These are phyloP conservation scores for Colletotrichum sidae DNA, from an alignment of 2,329 filamentous ascomycete genomes.

Conservation along the genomic window DNA sequence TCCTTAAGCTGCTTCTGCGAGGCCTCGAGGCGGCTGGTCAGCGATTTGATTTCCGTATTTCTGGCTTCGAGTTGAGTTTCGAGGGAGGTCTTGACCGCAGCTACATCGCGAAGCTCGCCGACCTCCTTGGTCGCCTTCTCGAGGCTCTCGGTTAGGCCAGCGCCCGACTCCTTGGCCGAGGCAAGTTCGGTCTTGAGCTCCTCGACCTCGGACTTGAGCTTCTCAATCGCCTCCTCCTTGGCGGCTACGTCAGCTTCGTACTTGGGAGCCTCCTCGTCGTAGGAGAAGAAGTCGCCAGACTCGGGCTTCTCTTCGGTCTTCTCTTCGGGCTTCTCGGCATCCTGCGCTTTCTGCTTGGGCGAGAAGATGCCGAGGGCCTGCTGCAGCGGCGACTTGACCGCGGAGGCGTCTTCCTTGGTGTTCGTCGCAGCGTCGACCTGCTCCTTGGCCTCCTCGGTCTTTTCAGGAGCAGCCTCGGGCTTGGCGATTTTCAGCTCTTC, in stretches of 20 bases:
- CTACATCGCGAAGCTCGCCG: conserved; percentile 56
- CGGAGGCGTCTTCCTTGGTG: conserved; percentile 43
- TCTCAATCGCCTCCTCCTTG: conserved; percentile 77
- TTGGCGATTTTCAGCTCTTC: conserved; percentile 55
- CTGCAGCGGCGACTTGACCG: conserved; percentile 58
- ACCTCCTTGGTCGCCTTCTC: conserved; percentile 76
- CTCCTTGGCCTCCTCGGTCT: conserved; percentile 31
- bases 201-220: conserved; percentile 76
- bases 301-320: conserved; percentile 45
- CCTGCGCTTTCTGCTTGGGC: conserved; percentile 55
- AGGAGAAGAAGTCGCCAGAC: conserved; percentile 85
- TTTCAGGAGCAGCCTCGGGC: conserved; percentile 45
- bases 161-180: conserved; percentile 76
- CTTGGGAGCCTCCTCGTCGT: conserved; percentile 86
- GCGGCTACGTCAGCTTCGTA: conserved; percentile 80
- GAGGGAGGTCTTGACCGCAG: conserved; percentile 56
- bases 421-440: conserved; percentile 34
- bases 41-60: conserved; percentile 59
- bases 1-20: conserved; percentile 58
- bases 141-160: conserved; percentile 73
- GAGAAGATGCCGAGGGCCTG: conserved; percentile 63
- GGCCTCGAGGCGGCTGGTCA: conserved; percentile 61
- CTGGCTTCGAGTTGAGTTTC: conserved; percentile 62
- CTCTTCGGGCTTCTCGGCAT: conserved; percentile 39
- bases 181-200: conserved; percentile 77